Base-by-base conservation (phyloP, 768 basidiomycete genomes). In the Rhizopogon rudus region DNA sequence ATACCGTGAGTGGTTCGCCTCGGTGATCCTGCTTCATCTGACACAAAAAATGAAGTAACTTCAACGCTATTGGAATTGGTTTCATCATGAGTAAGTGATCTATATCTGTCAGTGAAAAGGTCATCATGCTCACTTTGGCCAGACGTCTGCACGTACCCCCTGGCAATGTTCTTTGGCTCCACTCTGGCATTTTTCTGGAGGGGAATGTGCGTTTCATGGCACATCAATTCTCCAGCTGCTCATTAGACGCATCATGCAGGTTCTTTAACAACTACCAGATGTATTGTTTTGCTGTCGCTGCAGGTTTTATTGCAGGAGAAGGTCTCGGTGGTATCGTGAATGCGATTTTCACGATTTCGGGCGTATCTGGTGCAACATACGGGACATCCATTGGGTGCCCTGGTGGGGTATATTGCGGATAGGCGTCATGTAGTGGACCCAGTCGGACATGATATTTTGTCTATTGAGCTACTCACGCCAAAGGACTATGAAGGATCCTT, bases 301-400 rank as follows among this genome's bases (percentile, higher is more conserved):
- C 72, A 20, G 72, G 72, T 29, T 65, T 71, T 56, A 66, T 73
- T 40, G 70, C 72, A 13, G 72, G 72, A 7, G 72, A 73, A 53
- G 72, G 72, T 44, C 56, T 72, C 4, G 72, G 72, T 16, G 67
- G 67, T 17, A 68, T 68, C 43, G 65, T 65, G 9, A 68, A 66
- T 17, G 67, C 67, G 1, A 56, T 65, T 39, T 43, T 68, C 31
- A 59, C 64, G 39, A 68, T 66, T 51, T 64, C 64, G 2, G 65
- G 64, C 2, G 60, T 65, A 3, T 56, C 63, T 9, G 67, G 67
- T 1, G 54, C 54, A 10, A 56, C 55, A 39, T 61, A 64, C 28
- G 63, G 66, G 8, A 67, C 66, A 17, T 48, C 53, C 14, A 56
- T 63, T 5, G 63, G 65, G 3, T 66, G 63, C 43, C 65, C 65